These are phyloP conservation scores for Schoenoplectus triqueter DNA, from an alignment of 202 grass and related monocot species.

Conservation along the genomic window DNA sequence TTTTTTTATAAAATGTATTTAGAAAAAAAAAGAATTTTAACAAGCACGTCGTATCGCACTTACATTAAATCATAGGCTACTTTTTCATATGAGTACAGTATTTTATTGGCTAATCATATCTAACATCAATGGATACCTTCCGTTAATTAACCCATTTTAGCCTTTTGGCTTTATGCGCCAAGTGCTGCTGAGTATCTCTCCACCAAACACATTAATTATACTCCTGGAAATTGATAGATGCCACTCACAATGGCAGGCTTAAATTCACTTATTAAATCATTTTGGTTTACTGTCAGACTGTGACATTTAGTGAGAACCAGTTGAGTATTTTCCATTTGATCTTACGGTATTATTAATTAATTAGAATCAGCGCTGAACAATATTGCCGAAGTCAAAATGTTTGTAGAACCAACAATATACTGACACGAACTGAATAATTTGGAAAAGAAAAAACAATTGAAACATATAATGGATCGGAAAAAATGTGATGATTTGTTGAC, in stretches of 20 bases:
- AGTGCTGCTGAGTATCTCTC: conserved; percentile 33
- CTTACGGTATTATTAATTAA: not conserved
- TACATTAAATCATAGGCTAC: not conserved
- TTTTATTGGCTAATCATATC: conserved; percentile 22
- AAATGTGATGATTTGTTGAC: not conserved
- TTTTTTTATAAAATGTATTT: not conserved
- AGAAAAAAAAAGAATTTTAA: not conserved
- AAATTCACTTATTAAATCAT: not conserved
- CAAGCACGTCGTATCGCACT: conserved; percentile 29
- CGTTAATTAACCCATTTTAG: conserved; percentile 23
- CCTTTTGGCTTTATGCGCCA: conserved; percentile 8
- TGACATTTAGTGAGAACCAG: not conserved
- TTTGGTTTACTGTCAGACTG: not conserved
- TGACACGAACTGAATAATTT: conserved; percentile 4
- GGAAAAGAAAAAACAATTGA: not conserved
- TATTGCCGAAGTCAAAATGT: not conserved
- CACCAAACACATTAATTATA: conserved; percentile 23
- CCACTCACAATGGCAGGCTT: conserved; percentile 25
- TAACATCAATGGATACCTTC: conserved; percentile 1
- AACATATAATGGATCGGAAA: not conserved
- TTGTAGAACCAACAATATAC: not conserved
- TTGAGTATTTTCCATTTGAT: conserved; percentile 5
- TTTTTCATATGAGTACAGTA: conserved; percentile 8
- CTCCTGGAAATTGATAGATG: conserved; percentile 1
- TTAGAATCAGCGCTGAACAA: not conserved